Evolutionary conservation across 768 basidiomycete genomes (phyloP).

Genomic region (Sporobolomyces phaffii): DNA sequence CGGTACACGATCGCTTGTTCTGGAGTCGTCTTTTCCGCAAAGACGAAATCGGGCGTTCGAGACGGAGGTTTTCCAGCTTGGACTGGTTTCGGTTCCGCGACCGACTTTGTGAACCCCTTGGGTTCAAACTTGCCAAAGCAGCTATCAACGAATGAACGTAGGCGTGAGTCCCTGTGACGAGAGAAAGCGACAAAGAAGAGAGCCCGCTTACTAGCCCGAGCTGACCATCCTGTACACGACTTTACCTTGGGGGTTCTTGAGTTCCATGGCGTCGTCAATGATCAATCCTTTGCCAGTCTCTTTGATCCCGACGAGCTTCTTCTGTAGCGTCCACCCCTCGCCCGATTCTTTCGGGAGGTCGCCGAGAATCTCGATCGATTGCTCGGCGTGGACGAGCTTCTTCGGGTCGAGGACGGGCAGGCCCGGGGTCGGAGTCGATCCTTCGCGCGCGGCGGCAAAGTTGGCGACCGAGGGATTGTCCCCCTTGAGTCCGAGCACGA

Average conservation of each 20-base stretch:
- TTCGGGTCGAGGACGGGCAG: slow-evolving; percentile 66
- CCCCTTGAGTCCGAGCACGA: slow-evolving; percentile 65
- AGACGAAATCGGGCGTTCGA: slow-evolving; percentile 58
- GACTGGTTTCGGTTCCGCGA: slow-evolving; percentile 58
- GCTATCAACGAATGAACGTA: slow-evolving; percentile 44
- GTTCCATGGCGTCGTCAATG: slow-evolving; percentile 32
- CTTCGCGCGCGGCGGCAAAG: slow-evolving; percentile 54
- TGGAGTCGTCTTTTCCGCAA: slow-evolving; percentile 59
- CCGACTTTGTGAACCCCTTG: slow-evolving; percentile 60
- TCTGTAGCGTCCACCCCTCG: slow-evolving; percentile 68
- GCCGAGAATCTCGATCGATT: slow-evolving; percentile 71
- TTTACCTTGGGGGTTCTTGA: slow-evolving; percentile 1
- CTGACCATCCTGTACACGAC: slow-evolving; percentile 1
- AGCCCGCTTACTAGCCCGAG: background rate
- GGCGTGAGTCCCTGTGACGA: no score
- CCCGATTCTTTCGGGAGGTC: slow-evolving; percentile 71
- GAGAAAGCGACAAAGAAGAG: background rate
- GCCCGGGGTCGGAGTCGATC: slow-evolving; percentile 54
- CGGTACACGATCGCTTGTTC: slow-evolving; percentile 65
- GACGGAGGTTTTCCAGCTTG: slow-evolving; percentile 56
- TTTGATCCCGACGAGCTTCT: slow-evolving; percentile 61
- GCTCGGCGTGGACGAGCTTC: slow-evolving; percentile 57
- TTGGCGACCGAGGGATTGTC: slow-evolving; percentile 62
- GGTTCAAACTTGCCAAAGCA: slow-evolving; percentile 55
- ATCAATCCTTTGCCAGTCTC: slow-evolving; percentile 59